Evolutionary conservation across 2,329 filamentous ascomycete species (phyloP).

Genomic region (Microsporum audouinii): DNA sequence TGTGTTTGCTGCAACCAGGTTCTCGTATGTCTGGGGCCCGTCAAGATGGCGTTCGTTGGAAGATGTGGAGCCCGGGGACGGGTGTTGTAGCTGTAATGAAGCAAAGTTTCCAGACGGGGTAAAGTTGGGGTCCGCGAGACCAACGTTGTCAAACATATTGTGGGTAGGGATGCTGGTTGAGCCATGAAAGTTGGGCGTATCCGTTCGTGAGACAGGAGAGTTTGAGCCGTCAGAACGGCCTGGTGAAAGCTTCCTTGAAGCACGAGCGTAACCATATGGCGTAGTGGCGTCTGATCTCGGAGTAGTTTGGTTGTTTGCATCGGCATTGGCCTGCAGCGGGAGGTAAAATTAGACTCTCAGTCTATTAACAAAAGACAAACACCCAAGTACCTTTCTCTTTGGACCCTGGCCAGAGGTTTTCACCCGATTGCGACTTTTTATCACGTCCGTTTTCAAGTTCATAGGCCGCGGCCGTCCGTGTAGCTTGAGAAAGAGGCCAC

Average conservation of each 20-base stretch:
- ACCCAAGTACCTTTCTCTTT: conserved; percentile 62
- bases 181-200: conserved; percentile 63
- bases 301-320: conserved; percentile 48
- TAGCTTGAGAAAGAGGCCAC: conserved; percentile 91
- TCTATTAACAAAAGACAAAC: conserved; percentile 8
- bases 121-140: conserved; percentile 57
- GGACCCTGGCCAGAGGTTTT: conserved; percentile 73
- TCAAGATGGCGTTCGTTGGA: conserved; percentile 55
- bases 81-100: conserved; percentile 42
- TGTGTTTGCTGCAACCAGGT: conserved; percentile 67
- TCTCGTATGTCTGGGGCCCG: conserved; percentile 65
- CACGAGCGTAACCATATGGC: conserved; percentile 49
- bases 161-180: conserved; percentile 58
- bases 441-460: conserved; percentile 96
- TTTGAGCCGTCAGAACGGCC: conserved; percentile 63
- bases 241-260: conserved; percentile 60
- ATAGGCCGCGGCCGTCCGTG: conserved; percentile 88
- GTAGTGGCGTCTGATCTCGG: conserved; percentile 47
- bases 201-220: conserved; percentile 67
- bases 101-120: conserved; percentile 42
- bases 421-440: conserved; percentile 97
- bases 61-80: conserved; percentile 49
- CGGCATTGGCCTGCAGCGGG: conserved; percentile 34
- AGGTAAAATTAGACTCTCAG: conserved; percentile 8
- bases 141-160: conserved; percentile 63